Percentiles rank a stretch among this genome's conserved stretches.
Evolutionary conservation across 1,284 basidiomycete genomes (phyloP).

Genomic region (Marasmius sp.): DNA sequence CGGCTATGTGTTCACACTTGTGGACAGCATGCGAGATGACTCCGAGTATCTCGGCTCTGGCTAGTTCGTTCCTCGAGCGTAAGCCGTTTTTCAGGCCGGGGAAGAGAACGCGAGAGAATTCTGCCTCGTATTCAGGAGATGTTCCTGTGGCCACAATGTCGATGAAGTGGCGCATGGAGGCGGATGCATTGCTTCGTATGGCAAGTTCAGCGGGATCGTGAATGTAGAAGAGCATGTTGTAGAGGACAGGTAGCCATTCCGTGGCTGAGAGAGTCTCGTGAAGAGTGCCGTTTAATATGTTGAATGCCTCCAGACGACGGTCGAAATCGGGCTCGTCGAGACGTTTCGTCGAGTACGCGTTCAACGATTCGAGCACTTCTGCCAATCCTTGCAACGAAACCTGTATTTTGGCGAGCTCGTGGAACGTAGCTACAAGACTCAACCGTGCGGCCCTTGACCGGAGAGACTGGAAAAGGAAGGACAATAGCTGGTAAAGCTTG

Average conservation of each 20-base stretch:
- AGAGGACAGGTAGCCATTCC: constrained; percentile 85
- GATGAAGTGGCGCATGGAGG: constrained; percentile 78
- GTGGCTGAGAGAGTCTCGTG: constrained; percentile 48
- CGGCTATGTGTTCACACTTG: constrained; percentile 58
- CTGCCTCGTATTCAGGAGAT: constrained; percentile 45
- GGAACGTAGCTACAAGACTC: constrained; percentile 68
- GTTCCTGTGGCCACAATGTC: constrained; percentile 48
- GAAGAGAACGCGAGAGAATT: constrained; percentile 71
- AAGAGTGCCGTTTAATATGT: constrained; percentile 66
- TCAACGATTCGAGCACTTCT: constrained; percentile 69
- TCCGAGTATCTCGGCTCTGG: constrained; percentile 84
- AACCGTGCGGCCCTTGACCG: constrained; percentile 69
- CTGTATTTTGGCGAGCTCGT: constrained; percentile 55
- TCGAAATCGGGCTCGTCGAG: constrained; percentile 96
- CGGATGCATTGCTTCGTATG: constrained; percentile 82
- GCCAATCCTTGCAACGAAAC: constrained; percentile 48
- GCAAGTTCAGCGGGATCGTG: constrained; percentile 91
- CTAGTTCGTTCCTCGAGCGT: constrained; percentile 81
- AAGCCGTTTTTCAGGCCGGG: constrained; percentile 85
- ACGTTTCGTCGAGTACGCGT: constrained; percentile 82
- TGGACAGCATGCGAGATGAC: constrained; percentile 81
- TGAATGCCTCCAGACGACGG: constrained; percentile 78
- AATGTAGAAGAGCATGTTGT: constrained; percentile 85
- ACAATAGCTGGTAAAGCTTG: constrained; percentile 67
- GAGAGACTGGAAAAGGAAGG: constrained; percentile 76